Evolutionary conservation across 1,284 basidiomycete species (phyloP), one percentile per base, ranked within the genome.

Genomic region (Puccinia hordei): DNA sequence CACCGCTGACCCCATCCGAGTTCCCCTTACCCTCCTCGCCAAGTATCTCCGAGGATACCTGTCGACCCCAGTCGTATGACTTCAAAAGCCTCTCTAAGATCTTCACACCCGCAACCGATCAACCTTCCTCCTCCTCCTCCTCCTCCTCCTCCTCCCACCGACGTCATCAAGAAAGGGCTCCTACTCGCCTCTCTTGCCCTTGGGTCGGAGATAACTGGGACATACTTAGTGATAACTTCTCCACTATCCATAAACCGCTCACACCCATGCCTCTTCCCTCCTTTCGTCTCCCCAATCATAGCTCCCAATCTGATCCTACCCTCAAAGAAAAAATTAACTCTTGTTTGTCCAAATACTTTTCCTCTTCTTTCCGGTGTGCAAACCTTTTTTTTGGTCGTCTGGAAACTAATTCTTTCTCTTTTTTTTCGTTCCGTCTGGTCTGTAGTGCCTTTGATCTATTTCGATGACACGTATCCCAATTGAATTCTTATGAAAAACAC

Each of bases 181-280:
- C 46, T 6, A 53, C 49, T 4, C 33, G 68, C 33, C 33, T 71
- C 33, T 71, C 68, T 10, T 9, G 41, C 49, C 46, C 49, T 35
- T 71, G 68, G 68, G 53, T 49, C 24, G 68, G 68, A 27, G 68
- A 71, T 2, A 13, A 51, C 19, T 71, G 68, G 68, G 68, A 71
- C 24, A 24, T 27, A 10, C 24, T 71, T 22, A 33, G 10, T 12
- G 68, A 71, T 12, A 33, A 71, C 15, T 27, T 51, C 30, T 24
- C 17, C 19, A 13, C 5, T 2, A 27, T 71, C 27, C 10, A n/a
- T 15, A 71, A 71, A 33, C 68, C 68, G 0, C 51, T 71, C 68
- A 53, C 68, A 1, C 68, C 68, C 27, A 41, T 27, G 0, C 63
- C 63, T 24, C 12, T 24, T 15, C 63, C 17, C 22, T 1, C 15